phyloP scores from a whole-genome alignment of 2,329 filamentous ascomycete genomes.

The Davidsoniella eucalypti region DNA sequence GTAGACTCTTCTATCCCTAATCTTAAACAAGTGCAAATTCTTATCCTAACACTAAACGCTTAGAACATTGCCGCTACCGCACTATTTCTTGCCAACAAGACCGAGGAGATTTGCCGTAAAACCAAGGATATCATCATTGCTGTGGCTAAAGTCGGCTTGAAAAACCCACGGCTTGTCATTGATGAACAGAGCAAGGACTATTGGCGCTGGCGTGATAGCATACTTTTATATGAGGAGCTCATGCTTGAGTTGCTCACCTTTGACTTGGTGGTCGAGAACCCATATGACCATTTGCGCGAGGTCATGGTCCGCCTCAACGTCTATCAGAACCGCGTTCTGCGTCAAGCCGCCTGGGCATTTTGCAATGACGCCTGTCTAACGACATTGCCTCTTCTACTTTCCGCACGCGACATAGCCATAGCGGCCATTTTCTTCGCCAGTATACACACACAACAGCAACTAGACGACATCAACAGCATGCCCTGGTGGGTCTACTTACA shows the following conservation, averaged over 20 bases:
- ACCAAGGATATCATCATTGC: constrained; percentile 90
- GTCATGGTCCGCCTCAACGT: constrained; percentile 58
- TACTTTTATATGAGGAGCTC: constrained; percentile 79
- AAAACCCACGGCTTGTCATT: constrained; percentile 75
- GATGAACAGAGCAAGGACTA: constrained; percentile 98
- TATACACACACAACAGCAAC: constrained; percentile 53
- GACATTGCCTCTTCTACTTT: constrained; percentile 65
- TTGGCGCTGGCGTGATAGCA: constrained; percentile 93
- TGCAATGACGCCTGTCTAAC: constrained; percentile 83
- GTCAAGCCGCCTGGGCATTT: constrained; percentile 85
- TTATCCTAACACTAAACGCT: background rate
- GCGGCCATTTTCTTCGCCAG: constrained; percentile 77
- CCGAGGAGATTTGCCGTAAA: constrained; percentile 91
- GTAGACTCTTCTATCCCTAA: constrained; percentile 18
- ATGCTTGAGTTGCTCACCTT: constrained; percentile 88
- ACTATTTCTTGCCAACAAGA: constrained; percentile 89
- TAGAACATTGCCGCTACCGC: constrained; percentile 76
- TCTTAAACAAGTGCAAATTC: background rate
- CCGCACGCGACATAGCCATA: constrained; percentile 65
- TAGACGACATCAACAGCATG: constrained; percentile 58
- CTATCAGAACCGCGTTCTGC: constrained; percentile 63
- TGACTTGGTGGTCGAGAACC: constrained; percentile 78
- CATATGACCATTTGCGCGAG: constrained; percentile 70
- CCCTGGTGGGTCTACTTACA: constrained; percentile 78
- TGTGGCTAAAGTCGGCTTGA: constrained; percentile 86